Evolutionary conservation across 371 early-diverging fungal genomes (phyloP), one percentile per base, ranked within the genome.

Genomic region (Synchytrium microbalum): DNA sequence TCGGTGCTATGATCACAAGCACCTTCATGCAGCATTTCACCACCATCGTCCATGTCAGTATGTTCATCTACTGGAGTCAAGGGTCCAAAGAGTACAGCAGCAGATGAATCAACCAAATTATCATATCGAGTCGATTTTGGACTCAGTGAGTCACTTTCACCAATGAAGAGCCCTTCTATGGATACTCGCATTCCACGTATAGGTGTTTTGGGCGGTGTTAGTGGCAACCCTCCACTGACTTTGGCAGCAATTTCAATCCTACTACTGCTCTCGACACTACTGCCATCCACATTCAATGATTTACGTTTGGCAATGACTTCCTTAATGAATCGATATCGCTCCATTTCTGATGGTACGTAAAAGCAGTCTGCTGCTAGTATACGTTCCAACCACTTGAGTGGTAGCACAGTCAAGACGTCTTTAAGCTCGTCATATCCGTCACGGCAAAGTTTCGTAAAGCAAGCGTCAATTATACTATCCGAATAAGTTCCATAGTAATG

Each of bases 361-460:
- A 88, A 85, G 2, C 84, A 80, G 69, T 88, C 86, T 61, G 79
- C 78, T 54, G 77, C 80, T 33, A 88, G 67, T 0, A 86, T 70
- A 46, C 77, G 76, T 58, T 79, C 73, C 14, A 86, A 55, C 85
- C 86, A 86, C 51, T 67, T 59, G 14, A 77, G 62, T 3, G 85
- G 83, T 54, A 86, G 62, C 32, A 59, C 26, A 30, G 65, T 71
- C 32, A 85, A 64, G 14, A 67, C 60, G 25, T 55, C 29, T 0
- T 68, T 25, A 63, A 70, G 51, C n/a, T 60, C 57, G 13, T 58
- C 58, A 59, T 72, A 83, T 0, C 80, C 84, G 62, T 85, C 84
- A 54, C 85, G 74, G 65, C 86, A 86, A 30, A 88, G 70, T 65
- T 69, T 80, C 1, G 82, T 82, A 62, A 84, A 78, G 33, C 73